Conservation (phyloP, 345 rosid genomes). For the Lepidium africanum region DNA sequence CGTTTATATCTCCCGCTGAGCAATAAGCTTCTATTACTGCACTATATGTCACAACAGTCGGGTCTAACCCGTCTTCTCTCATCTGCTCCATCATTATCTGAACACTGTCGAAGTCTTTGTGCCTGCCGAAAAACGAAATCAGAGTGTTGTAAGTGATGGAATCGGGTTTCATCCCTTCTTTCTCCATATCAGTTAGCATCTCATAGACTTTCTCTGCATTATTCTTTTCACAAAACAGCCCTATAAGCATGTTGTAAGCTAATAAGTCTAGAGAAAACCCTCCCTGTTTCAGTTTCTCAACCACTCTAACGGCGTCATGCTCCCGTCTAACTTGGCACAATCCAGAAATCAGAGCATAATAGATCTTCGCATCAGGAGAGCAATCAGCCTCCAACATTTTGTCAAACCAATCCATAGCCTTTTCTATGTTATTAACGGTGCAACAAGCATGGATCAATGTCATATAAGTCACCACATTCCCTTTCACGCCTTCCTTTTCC, state of each 20-base stretch:
- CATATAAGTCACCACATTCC: conserved; percentile 44
- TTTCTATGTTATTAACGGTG: conserved; percentile 47
- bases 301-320: conserved; percentile 40
- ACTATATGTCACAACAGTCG: conserved; percentile 55
- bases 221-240: conserved; percentile 51
- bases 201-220: conserved; percentile 47
- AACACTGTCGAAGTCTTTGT: conserved; percentile 37
- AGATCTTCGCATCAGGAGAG: conserved; percentile 52
- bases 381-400: conserved; percentile 43
- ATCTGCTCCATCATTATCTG: conserved; percentile 39
- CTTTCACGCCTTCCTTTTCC: conserved; percentile 45
- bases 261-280: conserved; percentile 50
- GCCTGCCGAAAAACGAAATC: conserved; percentile 43
- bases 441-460: conserved; percentile 57
- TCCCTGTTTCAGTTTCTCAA: conserved; percentile 42
- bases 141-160: conserved; percentile 54
- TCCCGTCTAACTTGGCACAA: conserved; percentile 57
- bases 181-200: conserved; percentile 57
- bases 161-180: conserved; percentile 46
- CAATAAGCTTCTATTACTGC: conserved; percentile 57
- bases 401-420: conserved; percentile 48
- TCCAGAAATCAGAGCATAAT: conserved; percentile 55
- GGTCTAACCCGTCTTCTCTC: conserved; percentile 43
- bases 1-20: conserved; percentile 37
- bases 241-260: conserved; percentile 60